Base-by-base conservation (phyloP, 228 moss, liverwort and hornwort species). In the Sphagnum fallax region DNA sequence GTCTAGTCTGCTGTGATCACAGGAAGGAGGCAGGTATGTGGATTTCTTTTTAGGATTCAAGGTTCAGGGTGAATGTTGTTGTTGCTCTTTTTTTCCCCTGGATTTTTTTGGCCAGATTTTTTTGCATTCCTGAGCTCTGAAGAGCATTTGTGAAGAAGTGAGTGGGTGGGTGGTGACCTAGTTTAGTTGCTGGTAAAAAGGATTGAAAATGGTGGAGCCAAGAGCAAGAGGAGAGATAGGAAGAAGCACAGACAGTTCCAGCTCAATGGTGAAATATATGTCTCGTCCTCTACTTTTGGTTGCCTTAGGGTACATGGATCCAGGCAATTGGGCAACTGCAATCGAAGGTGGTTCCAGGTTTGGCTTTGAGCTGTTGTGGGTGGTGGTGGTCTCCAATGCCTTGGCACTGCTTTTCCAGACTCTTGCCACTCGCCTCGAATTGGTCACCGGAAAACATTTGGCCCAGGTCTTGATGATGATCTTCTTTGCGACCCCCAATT, bases 251-350 rank as follows among this genome's bases (percentile, higher is more conserved):
- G 32, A 32, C 32, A 32, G 32, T 32, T 32, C 32, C 32, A 32
- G 32, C 32, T 32, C 32, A 2, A 73, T 83, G 89, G 89, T 77
- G 70, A 89, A 68, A 58, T 77, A 72, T 32, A 52, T 84, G 18
- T 82, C 80, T 9, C 81, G 72, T 62, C 93, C 93, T 8, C 77
- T 90, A 69, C 75, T 87, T 78, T 66, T 93, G 74, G 83, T 90
- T 50, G 86, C 93, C 0, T 83, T 90, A 52, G 93, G 90, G 8
- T 93, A 81, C 78, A 83, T 93, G 83, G 93, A 93, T 81, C 93
- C 93, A 51, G 93, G 90, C 50, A 93, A 87, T 82, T 93, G 93
- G 93, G 90, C 90, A 12, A 84, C 84, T 58, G 76, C 90, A 59
- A 83, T 93, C 15, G 90, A 89, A 49, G 87, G 90, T 8, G 93